Evolutionary conservation across 1,139 yeast genomes (phyloP).

Genomic region (Saccharomyces hybrid): DNA sequence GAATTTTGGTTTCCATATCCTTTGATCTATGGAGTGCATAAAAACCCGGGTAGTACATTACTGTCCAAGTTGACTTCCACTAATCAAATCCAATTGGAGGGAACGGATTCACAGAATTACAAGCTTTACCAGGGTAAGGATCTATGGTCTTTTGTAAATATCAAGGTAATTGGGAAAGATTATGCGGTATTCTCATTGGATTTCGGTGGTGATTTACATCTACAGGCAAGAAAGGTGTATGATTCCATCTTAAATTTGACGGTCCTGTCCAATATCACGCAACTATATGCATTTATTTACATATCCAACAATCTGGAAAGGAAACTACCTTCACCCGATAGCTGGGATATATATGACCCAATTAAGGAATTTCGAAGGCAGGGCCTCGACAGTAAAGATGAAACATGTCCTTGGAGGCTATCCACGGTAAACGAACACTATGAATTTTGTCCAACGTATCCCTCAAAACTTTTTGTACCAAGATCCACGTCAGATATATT

Average conservation of each 20-base stretch:
- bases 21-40: conserved; percentile 59
- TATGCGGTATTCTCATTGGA: conserved; percentile 80
- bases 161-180: conserved; percentile 76
- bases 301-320: conserved; percentile 53
- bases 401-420: conserved; percentile 52
- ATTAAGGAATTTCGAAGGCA: conserved; percentile 60
- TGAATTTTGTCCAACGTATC: conserved; percentile 70
- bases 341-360: conserved; percentile 70
- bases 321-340: conserved; percentile 35
- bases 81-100: neutral
- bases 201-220: conserved; percentile 43
- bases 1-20: conserved; percentile 96
- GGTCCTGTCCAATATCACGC: conserved; percentile 45
- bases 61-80: conserved; percentile 14
- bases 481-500: conserved; percentile 70
- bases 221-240: conserved; percentile 61
- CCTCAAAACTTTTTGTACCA: conserved; percentile 62
- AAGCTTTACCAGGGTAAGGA: conserved; percentile 30
- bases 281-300: conserved; percentile 65
- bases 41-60: conserved; percentile 39
- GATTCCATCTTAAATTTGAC: conserved; percentile 64
- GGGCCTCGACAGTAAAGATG: conserved; percentile 36
- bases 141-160: conserved; percentile 44
- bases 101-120: conserved; percentile 2
- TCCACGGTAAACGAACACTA: conserved; percentile 59